A percentile compares a stretch with the other conserved stretches of the same genome.
phyloP scores from a whole-genome alignment of 176 grass and related monocot genomes.

The Aegilops umbellulata region DNA sequence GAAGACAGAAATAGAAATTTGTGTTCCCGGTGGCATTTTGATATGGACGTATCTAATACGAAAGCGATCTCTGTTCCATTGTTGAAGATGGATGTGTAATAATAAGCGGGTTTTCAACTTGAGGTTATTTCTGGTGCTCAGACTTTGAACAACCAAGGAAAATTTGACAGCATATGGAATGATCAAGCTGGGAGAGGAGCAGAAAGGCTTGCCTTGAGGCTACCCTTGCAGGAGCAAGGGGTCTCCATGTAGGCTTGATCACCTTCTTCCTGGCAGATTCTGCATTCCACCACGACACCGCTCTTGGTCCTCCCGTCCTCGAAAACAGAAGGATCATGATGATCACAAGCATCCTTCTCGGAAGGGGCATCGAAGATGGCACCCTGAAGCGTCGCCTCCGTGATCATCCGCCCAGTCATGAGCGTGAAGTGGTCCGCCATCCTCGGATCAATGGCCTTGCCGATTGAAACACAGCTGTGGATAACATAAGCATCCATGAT shows the following conservation, averaged over 20 bases:
- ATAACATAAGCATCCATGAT: neutral
- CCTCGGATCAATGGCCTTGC: neutral
- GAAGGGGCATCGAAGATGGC: constrained; percentile 25
- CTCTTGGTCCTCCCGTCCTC: constrained; percentile 20
- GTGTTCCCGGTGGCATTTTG: neutral
- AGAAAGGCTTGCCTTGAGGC: constrained; percentile 58
- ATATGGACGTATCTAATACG: neutral
- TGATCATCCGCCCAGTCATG: constrained; percentile 66
- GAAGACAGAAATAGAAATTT: neutral
- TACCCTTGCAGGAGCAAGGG: constrained; percentile 82
- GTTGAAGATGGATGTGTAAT: neutral
- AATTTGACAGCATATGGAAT: neutral
- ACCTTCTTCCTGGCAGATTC: constrained; percentile 88
- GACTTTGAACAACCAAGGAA: too few relatives aligned
- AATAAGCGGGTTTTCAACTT: neutral
- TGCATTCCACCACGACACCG: constrained; percentile 56
- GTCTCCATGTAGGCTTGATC: constrained; percentile 63
- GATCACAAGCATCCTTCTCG: neutral
- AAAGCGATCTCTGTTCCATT: neutral
- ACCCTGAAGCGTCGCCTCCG: constrained; percentile 62
- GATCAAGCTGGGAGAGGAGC: neutral
- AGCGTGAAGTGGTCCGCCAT: constrained; percentile 84
- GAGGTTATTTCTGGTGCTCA: neutral
- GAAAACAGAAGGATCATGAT: constrained; percentile 4
- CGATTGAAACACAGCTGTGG: neutral